These are phyloP conservation scores for Adenanthera pavonina DNA, from an alignment of 306 rosid species.

Conservation along the genomic window DNA sequence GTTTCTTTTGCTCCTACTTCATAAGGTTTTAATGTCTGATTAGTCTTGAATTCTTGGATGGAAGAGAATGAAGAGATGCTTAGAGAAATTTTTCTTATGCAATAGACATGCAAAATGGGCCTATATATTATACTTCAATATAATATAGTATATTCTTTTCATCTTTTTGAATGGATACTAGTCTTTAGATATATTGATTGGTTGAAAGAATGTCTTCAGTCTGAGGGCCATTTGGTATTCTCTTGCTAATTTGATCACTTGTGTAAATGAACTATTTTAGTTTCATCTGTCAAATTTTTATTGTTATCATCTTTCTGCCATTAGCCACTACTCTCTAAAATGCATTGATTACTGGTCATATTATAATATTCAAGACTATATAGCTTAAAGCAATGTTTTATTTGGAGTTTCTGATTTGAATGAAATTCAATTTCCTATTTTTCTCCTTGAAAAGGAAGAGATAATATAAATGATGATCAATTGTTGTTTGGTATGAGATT, in stretches of 20 bases:
- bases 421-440: not conserved
- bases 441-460: not conserved
- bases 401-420: not conserved
- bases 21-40: not conserved
- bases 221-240: not conserved
- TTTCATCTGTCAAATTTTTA: not conserved
- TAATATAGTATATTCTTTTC: no score
- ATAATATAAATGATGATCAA: not conserved
- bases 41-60: not conserved
- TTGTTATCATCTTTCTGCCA: not conserved
- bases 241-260: not conserved
- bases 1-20: not conserved
- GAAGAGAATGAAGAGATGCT: not conserved
- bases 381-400: not conserved
- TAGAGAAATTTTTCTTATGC: no score
- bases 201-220: not conserved
- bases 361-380: not conserved
- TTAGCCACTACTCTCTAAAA: not conserved
- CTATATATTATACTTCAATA: no score
- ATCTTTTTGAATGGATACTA: no score
- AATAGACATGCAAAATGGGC: no score
- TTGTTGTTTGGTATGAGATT: not conserved
- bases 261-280: not conserved
- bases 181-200: no score
- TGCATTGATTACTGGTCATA: not conserved